Evolutionary conservation across 1,284 basidiomycete species (phyloP), one percentile per base, ranked within the genome.

Genomic region (Lignosus rhinocerotis): DNA sequence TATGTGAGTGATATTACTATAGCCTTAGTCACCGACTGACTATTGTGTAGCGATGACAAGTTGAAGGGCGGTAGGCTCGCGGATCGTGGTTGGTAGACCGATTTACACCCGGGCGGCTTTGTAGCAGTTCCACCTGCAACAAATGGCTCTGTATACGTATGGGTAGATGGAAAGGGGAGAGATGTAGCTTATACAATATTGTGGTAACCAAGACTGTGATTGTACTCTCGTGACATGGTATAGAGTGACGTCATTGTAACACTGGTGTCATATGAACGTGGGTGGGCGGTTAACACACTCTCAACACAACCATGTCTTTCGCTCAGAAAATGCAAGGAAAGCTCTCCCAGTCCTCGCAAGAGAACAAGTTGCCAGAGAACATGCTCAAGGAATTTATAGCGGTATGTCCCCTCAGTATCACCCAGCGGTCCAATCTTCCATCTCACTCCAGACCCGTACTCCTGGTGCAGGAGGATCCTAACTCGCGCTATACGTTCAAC

Each of bases 31-130:
- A 19, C 38, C 32, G 39, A 16, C 48, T 48, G 41, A 43, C 19
- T 7, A 30, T 39, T 51, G 14, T 34, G 36, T 64, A 92, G 89
- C 65, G 81, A 86, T 64, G 70, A 76, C 17, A 78, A 86, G 60
- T 69, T 92, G 53, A 82, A 86, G 68, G 90, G 90, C 32, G 90
- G 90, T 3, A 75, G 70, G 66, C 72, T 78, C 34, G 80, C 82
- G 7, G 66, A 68, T 25, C 75, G 84, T 42, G 84, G 83, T 6
- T 79, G 79, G 80, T 85, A 73, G 69, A 55, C 34, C 33, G 5
- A 14, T 1, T 14, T 11, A 25, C 25, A 25, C 2, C 25, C 25
- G 25, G 25, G 25, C 25, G 25, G 25, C 25, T 25, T 25, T 25
- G 25, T 25, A 25, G 25, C 25, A 25, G 25, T 25, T 25, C 25